phyloP scores from a whole-genome alignment of 169 alveolate species.

The Theileria orientalis region DNA sequence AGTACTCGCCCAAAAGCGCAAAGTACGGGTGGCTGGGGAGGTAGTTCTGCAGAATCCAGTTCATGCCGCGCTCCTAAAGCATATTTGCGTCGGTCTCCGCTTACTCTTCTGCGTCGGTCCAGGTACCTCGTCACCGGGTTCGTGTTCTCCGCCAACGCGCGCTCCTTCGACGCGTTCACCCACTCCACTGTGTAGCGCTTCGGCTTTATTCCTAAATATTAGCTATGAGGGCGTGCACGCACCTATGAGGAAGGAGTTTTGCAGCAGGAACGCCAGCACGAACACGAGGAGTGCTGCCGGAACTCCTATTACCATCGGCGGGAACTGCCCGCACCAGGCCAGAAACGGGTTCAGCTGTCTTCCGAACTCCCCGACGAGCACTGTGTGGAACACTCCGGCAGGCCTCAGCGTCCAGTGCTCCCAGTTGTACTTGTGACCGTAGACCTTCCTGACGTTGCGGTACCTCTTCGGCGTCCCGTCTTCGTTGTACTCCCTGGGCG shows the following conservation, averaged over 20 bases:
- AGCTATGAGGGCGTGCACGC: background rate
- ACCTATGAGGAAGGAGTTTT: constrained; percentile 74
- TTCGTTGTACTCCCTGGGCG: constrained; percentile 81
- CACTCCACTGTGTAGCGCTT: constrained; percentile 85
- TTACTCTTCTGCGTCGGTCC: constrained; percentile 79
- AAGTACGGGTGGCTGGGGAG: constrained; percentile 82
- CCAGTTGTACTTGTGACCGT: constrained; percentile 84
- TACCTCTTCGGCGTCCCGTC: constrained; percentile 83
- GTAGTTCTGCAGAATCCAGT: constrained; percentile 82
- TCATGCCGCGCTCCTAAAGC: constrained; percentile 84
- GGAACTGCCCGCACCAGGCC: constrained; percentile 76
- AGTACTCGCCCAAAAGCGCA: constrained; percentile 74
- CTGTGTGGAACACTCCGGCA: constrained; percentile 86
- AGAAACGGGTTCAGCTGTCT: constrained; percentile 75
- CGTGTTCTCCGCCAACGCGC: constrained; percentile 86
- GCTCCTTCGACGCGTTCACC: constrained; percentile 84
- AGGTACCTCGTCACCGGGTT: constrained; percentile 84
- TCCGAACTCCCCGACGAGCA: constrained; percentile 83
- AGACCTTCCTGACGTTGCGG: constrained; percentile 76
- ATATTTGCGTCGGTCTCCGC: background rate
- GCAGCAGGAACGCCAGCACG: constrained; percentile 73
- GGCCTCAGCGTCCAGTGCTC: constrained; percentile 84
- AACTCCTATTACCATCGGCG: constrained; percentile 67
- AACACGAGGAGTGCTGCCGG: constrained; percentile 74
- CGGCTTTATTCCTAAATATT: constrained; percentile 78